A percentile compares a stretch with the other conserved stretches of the same genome.
These are phyloP conservation scores for Phragmites australis DNA, from an alignment of 176 grass and related monocot genomes.

Conservation along the genomic window DNA sequence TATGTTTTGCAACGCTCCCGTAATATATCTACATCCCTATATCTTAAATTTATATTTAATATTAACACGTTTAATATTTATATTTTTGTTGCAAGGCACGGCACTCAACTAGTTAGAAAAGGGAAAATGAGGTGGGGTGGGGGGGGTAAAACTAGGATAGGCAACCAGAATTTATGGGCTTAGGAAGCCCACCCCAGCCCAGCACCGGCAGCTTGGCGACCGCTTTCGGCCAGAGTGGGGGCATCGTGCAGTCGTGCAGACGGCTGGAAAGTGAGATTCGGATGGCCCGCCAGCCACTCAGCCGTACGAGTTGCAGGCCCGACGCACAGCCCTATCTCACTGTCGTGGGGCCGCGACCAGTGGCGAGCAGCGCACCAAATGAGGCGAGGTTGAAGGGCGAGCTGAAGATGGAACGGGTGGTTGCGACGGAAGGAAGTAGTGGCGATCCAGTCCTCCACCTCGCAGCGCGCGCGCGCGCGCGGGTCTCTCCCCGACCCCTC, in stretches of 20 bases:
- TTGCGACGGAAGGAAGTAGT: neutral
- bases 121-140: too few species aligned
- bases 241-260: slow-evolving; percentile 13
- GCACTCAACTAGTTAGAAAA: too few species aligned
- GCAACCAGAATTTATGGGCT: neutral
- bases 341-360: neutral
- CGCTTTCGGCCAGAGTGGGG: slow-evolving; percentile 35
- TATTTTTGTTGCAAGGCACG: too few species aligned
- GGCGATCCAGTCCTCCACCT: neutral
- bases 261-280: slow-evolving; percentile 44
- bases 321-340: neutral
- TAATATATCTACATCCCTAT: too few species aligned
- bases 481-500: neutral
- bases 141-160: too few species aligned
- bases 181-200: neutral
- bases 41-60: too few species aligned
- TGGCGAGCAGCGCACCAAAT: slow-evolving; percentile 30
- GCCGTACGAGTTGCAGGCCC: slow-evolving; percentile 22
- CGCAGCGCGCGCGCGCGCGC: slow-evolving; percentile 12
- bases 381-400: slow-evolving; percentile 49
- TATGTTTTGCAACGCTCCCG: too few species aligned
- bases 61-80: too few species aligned
- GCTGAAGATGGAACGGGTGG: slow-evolving; percentile 35
- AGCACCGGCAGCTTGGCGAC: neutral
- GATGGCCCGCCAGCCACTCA: slow-evolving; percentile 27